Evolutionary conservation across 2,329 filamentous ascomycete species (phyloP).

Genomic region (Camillea tinctor): DNA sequence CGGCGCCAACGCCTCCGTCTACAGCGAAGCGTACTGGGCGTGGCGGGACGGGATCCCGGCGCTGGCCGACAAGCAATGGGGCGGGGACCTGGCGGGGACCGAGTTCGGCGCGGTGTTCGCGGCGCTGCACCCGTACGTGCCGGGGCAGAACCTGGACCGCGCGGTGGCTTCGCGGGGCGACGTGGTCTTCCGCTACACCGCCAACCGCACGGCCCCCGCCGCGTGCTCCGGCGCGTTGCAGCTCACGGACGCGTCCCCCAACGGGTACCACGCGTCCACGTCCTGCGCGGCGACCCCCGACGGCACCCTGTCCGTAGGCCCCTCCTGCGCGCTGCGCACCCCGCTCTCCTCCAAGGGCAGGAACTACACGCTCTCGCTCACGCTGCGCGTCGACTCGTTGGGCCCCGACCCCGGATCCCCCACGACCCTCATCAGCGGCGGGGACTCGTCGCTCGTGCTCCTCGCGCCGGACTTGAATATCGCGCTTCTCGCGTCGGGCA

Average conservation of each 20-base stretch:
- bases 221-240: too few relatives aligned
- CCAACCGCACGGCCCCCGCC: too few relatives aligned
- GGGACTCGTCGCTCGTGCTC: slow-evolving; percentile 43
- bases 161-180: slow-evolving; percentile 35
- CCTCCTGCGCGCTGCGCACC: slow-evolving; percentile 43
- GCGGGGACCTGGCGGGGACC: slow-evolving; percentile 41
- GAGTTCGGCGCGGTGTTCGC: slow-evolving; percentile 40
- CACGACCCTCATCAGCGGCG: slow-evolving; percentile 41
- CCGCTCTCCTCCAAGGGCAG: slow-evolving; percentile 53
- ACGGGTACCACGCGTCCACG: slow-evolving; percentile 40
- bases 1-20: slow-evolving; percentile 49
- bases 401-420: slow-evolving; percentile 37
- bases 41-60: slow-evolving; percentile 50
- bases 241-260: slow-evolving; percentile 37
- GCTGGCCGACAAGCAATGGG: slow-evolving; percentile 53
- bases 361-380: slow-evolving; percentile 53
- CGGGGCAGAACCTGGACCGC: slow-evolving; percentile 51
- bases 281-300: slow-evolving; percentile 34
- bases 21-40: slow-evolving; percentile 51
- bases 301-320: slow-evolving; percentile 32
- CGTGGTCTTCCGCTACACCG: slow-evolving; percentile 36
- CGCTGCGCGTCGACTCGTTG: slow-evolving; percentile 33
- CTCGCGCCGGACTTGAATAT: slow-evolving; percentile 38
- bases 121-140: slow-evolving; percentile 38
- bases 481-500: slow-evolving; percentile 35